Base-by-base conservation (phyloP, 768 basidiomycete species). In the Leucocoprinus sp. region DNA sequence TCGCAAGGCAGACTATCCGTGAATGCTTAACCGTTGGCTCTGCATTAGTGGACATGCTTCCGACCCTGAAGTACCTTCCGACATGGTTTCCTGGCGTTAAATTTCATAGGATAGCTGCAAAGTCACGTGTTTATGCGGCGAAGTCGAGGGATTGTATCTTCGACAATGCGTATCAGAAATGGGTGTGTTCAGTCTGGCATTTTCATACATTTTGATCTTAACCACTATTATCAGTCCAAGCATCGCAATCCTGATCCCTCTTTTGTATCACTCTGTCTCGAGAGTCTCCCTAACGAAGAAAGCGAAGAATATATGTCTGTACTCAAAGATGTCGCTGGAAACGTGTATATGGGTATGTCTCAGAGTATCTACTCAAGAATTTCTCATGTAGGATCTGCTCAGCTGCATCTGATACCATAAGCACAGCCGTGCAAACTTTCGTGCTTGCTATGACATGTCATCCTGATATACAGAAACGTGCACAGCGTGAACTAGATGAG, bases 71-170 rank as follows among this genome's bases (percentile, higher is more conserved):
- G 54, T 59, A 70, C 28, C 50, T 76, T 11, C 74, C 74, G 0
- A 57, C 53, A 22, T 75, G 71, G 70, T 37, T 75, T 11, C 72
- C 72, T 7, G 74, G 74, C 0, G 67, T 68, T n/a, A 62, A 61
- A 1, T 76, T 75, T 48, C 63, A 73, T 52, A 59, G 58, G 19
- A 61, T 60, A 38, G 73, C 72, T 5, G 63, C 19, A 54, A 57
- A 37, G 50, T 60, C 11, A 58, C 64, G 28, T 54, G 55, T 21
- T 44, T 49, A 14, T 68, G 67, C 64, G 57, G 42, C 63, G 5
- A 54, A 61, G 19, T 64, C 72, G 57, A 54, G 63, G 8, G 61
- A 70, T 8, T 48, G 59, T 8, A 72, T 74, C 0, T 75, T 57
- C 21, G 40, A 44, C 8, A 23, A 49, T 1, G 43, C 43, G 24